Conservation (phyloP, 495 filamentous ascomycete species). For the Jackrogersella minutella region DNA sequence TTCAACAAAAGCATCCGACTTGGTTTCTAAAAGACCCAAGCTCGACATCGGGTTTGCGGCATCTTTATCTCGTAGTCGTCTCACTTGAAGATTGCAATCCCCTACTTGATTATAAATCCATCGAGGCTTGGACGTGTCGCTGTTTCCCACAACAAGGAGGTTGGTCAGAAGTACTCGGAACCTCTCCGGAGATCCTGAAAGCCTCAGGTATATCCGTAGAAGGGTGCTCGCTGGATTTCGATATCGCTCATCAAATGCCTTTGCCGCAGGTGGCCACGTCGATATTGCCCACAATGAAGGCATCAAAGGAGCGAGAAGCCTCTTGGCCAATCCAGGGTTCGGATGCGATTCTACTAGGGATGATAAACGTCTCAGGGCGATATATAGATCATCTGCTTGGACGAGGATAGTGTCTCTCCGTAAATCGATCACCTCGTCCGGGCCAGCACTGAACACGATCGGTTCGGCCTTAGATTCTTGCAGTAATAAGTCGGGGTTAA, state of each 20-base stretch:
- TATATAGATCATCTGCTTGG: conserved; percentile 50
- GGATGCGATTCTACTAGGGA: conserved; percentile 71
- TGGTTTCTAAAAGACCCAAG: conserved; percentile 36
- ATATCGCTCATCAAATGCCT: conserved; percentile 43
- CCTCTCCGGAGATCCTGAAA: conserved; percentile 54
- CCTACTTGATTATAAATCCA: conserved; percentile 49
- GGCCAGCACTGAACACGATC: conserved; percentile 30
- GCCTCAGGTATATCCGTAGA: conserved; percentile 54
- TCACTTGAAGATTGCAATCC: conserved; percentile 42
- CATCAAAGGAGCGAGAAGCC: conserved; percentile 69
- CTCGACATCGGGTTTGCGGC: conserved; percentile 6
- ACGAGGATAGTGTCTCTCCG: conserved; percentile 53
- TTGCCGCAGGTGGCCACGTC: conserved; percentile 54
- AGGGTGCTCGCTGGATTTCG: conserved; percentile 51
- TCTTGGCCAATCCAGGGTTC: conserved; percentile 75
- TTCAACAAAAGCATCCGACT: conserved; percentile 61
- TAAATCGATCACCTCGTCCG: conserved; percentile 51
- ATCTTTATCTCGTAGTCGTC: conserved; percentile 20
- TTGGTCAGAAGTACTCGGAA: conserved; percentile 52
- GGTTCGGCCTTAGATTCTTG: conserved; percentile 14
- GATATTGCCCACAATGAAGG: conserved; percentile 75
- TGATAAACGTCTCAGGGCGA: conserved; percentile 64
- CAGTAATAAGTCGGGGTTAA: conserved; percentile 61
- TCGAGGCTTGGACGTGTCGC: conserved; percentile 34
- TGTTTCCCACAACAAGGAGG: conserved; percentile 51